Evolutionary conservation across 257 asterid genomes (phyloP).

Genomic region (Anisodus tanguticus): DNA sequence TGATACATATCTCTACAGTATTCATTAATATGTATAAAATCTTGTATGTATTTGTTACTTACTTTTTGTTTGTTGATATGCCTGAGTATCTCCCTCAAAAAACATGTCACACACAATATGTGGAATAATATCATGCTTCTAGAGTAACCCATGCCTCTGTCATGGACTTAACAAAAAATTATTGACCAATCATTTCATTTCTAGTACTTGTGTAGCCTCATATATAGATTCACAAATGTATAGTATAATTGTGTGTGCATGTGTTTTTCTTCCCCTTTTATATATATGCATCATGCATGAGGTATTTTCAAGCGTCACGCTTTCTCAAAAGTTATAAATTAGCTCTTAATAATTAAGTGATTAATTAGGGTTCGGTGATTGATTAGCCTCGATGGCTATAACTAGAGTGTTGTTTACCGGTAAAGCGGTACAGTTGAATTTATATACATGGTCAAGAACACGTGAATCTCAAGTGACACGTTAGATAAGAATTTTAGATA

Average conservation of each 20-base stretch:
- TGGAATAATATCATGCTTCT: neutral
- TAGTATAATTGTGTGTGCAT: neutral
- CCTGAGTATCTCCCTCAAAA: neutral
- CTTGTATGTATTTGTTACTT: neutral
- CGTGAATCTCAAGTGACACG: no score
- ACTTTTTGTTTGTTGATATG: neutral
- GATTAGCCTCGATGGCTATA: neutral
- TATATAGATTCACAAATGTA: neutral
- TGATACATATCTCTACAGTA: no score
- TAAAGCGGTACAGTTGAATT: no score
- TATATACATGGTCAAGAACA: no score
- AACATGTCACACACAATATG: constrained; percentile 5
- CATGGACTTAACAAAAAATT: neutral
- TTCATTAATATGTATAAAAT: neutral
- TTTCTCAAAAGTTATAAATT: constrained; percentile 3
- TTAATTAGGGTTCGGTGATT: neutral
- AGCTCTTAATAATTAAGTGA: neutral
- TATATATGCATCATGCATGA: neutral
- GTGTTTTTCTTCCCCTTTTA: neutral
- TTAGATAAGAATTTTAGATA: no score
- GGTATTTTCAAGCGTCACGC: constrained; percentile 11
- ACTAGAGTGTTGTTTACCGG: neutral
- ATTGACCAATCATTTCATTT: constrained; percentile 18
- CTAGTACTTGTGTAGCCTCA: neutral
- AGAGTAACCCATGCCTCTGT: constrained; percentile 1